Evolutionary conservation across 164 flowering plant genomes (phyloP).

Genomic region (Vitis vinifera): DNA sequence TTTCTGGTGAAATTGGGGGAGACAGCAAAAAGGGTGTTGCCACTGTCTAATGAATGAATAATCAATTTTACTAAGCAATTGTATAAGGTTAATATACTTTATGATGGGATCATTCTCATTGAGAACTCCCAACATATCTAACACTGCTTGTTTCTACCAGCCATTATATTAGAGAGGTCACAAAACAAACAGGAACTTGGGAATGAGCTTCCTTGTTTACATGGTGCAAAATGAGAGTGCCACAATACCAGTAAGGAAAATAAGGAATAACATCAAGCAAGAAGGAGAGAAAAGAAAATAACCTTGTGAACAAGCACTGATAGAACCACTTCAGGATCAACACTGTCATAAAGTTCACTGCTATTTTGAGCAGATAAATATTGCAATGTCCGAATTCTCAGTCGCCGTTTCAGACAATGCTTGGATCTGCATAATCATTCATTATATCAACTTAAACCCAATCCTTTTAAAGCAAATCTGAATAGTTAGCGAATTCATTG

Average conservation of each 20-base stretch:
- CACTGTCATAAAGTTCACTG: slow-evolving; percentile 83
- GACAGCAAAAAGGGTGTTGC: too few species aligned
- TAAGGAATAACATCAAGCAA: background rate
- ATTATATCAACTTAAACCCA: slow-evolving; percentile 12
- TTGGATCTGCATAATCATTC: slow-evolving; percentile 46
- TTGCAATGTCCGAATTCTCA: slow-evolving; percentile 86
- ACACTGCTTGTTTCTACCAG: background rate
- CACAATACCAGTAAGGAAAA: background rate
- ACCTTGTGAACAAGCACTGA: slow-evolving; percentile 98
- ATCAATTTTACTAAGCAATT: too few species aligned
- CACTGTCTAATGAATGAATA: too few species aligned
- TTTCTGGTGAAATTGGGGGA: too few species aligned
- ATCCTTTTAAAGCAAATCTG: background rate
- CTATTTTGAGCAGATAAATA: slow-evolving; percentile 66
- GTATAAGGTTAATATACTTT: background rate
- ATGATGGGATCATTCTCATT: background rate
- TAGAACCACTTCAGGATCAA: slow-evolving; percentile 89
- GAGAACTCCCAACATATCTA: background rate
- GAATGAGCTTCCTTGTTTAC: background rate
- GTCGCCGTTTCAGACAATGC: slow-evolving; percentile 67
- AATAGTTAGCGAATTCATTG: background rate
- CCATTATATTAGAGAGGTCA: background rate
- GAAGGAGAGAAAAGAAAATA: background rate
- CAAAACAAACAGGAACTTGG: background rate
- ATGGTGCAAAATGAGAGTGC: background rate